Percentiles rank a stretch among this genome's conserved stretches.
Conservation (phyloP, 2,329 filamentous ascomycete species). For the Trichoderma endophyticum region DNA sequence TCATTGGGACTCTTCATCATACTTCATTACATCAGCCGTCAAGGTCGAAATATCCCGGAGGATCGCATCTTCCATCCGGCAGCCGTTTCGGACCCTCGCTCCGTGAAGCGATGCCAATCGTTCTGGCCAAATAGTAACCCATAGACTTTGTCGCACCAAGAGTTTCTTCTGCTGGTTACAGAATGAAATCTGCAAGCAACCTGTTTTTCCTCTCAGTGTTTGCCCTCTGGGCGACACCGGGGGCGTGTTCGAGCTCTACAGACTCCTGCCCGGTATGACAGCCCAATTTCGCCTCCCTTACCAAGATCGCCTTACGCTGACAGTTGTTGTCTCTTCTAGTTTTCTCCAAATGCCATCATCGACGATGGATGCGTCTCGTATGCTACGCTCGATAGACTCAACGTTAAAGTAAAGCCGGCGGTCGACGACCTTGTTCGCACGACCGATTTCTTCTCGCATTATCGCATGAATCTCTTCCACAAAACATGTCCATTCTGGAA, state of each 20-base stretch:
- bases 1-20: background rate
- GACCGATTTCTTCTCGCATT: constrained; percentile 98
- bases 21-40: background rate
- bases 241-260: constrained; percentile 43
- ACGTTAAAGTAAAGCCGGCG: constrained; percentile 70
- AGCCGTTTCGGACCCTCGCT: background rate
- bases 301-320: constrained; percentile 25
- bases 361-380: constrained; percentile 95
- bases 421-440: constrained; percentile 77
- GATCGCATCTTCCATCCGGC: background rate
- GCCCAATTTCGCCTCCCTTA: background rate
- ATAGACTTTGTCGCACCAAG: background rate
- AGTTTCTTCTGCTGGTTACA: background rate
- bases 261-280: constrained; percentile 53
- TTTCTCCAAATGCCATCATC: constrained; percentile 84
- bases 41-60: background rate
- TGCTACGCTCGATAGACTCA: constrained; percentile 81
- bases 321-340: constrained; percentile 53
- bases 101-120: background rate
- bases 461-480: constrained; percentile 90
- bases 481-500: constrained; percentile 96
- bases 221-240: constrained; percentile 50
- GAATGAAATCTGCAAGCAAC: constrained; percentile 53
- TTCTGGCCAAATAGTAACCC: background rate
- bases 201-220: constrained; percentile 57